phyloP scores from a whole-genome alignment of 176 grass and related monocot genomes.

The Aegilops speltoides region DNA sequence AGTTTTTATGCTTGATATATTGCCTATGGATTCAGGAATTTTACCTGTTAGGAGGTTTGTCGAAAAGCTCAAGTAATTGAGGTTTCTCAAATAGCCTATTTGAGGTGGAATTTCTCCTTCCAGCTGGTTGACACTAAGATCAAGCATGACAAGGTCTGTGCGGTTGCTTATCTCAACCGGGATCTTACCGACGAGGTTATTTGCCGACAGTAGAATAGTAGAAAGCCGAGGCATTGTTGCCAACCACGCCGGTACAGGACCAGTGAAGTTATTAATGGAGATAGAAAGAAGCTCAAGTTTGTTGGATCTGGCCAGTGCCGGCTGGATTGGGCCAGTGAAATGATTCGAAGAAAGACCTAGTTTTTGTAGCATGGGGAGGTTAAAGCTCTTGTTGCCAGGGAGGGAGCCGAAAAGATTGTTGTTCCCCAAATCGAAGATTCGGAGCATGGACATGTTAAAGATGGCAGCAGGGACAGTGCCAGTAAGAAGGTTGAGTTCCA shows the following conservation, averaged over 20 bases:
- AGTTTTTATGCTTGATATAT: neutral
- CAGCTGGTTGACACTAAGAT: neutral
- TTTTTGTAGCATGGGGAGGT: neutral
- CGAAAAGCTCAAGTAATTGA: neutral
- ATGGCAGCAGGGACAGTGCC: constrained; percentile 9
- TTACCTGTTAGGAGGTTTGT: neutral
- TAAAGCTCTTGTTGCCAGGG: constrained; percentile 10
- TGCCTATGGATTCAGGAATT: constrained; percentile 4
- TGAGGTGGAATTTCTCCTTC: neutral
- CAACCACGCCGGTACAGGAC: neutral
- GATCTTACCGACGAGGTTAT: constrained; percentile 3
- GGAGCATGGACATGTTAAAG: constrained; percentile 11
- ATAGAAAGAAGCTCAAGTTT: neutral
- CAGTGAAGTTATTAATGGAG: neutral
- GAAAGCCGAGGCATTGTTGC: neutral
- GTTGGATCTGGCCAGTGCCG: neutral
- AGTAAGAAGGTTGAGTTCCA: constrained; percentile 6
- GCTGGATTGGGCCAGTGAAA: neutral
- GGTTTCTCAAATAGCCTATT: constrained; percentile 14
- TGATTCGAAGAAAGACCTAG: neutral
- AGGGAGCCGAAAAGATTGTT: constrained; percentile 3
- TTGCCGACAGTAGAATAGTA: neutral
- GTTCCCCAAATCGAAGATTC: neutral
- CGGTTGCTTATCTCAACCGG: neutral
- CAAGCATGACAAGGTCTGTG: neutral